These are phyloP conservation scores for Durotheca rogersii DNA, from an alignment of 495 filamentous ascomycete genomes.

Conservation along the genomic window DNA sequence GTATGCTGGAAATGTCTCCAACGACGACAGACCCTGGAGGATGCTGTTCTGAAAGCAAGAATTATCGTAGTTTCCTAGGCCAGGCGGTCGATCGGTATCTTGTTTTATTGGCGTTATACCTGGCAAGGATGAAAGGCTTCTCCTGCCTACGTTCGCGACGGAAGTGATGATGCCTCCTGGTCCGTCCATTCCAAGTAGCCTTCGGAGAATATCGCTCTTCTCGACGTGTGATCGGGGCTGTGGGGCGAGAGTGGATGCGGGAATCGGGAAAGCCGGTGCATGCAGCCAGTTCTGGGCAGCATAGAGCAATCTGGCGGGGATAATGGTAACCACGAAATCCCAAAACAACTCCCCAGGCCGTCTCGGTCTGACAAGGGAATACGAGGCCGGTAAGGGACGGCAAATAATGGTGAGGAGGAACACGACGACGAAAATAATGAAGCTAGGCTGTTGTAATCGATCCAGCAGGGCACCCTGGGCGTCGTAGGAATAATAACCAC, in stretches of 20 bases:
- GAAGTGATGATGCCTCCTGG: slow-evolving; percentile 40
- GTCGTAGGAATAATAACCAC: slow-evolving; percentile 25
- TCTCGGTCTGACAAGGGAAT: slow-evolving; percentile 33
- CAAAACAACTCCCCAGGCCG: slow-evolving; percentile 54
- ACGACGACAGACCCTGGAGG: slow-evolving; percentile 79
- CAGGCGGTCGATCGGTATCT: slow-evolving; percentile 58
- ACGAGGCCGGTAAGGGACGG: slow-evolving; percentile 45
- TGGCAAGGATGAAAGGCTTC: slow-evolving; percentile 53
- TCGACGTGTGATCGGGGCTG: slow-evolving; percentile 44
- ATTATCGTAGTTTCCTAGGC: slow-evolving; percentile 88
- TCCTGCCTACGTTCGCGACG: slow-evolving; percentile 41
- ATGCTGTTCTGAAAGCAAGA: slow-evolving; percentile 98
- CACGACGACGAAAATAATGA: slow-evolving; percentile 44
- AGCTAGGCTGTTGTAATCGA: slow-evolving; percentile 34
- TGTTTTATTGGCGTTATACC: slow-evolving; percentile 42
- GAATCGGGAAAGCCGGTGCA: slow-evolving; percentile 36
- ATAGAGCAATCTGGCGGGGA: slow-evolving; percentile 60
- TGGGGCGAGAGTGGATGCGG: slow-evolving; percentile 19
- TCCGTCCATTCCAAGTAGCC: slow-evolving; percentile 65
- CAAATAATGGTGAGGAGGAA: slow-evolving; percentile 41
- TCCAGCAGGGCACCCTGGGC: slow-evolving; percentile 27
- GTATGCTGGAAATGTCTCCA: slow-evolving; percentile 60
- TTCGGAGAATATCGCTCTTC: slow-evolving; percentile 69
- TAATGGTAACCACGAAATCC: slow-evolving; percentile 62
- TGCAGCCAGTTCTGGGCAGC: slow-evolving; percentile 54